Evolutionary conservation across 192 early-diverging fungal genomes (phyloP).

Genomic region (Backusella liffmaniae): DNA sequence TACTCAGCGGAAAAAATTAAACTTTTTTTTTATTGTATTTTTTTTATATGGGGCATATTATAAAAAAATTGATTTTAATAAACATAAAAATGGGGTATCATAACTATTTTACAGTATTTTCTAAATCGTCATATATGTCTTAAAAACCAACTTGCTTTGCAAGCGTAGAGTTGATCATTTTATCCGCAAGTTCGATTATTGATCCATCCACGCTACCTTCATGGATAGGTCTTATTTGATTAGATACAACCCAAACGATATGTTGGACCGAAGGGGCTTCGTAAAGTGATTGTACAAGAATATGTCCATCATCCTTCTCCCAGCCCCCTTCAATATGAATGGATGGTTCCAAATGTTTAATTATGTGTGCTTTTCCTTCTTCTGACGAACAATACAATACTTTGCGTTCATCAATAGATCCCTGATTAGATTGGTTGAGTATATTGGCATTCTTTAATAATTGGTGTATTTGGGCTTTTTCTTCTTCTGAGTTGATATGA

Average conservation of each 20-base stretch:
- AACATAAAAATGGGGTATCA: not conserved
- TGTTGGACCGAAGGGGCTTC: not conserved
- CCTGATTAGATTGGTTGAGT: conserved; percentile 13
- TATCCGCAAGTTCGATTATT: conserved; percentile 5
- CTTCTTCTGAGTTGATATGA: conserved; percentile 49
- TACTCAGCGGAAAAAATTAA: conserved; percentile 7
- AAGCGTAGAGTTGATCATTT: conserved; percentile 2
- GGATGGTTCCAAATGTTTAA: conserved; percentile 60
- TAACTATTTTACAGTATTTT: not conserved
- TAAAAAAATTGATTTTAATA: not conserved
- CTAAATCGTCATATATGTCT: not conserved
- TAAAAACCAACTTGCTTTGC: conserved; percentile 4
- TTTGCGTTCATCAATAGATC: conserved; percentile 57
- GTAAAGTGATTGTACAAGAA: conserved; percentile 4
- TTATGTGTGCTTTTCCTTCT: conserved; percentile 64
- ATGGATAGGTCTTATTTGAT: conserved; percentile 5
- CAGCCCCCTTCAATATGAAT: conserved; percentile 67
- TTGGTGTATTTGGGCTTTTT: conserved; percentile 55
- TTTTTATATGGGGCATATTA: not conserved
- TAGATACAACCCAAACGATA: not conserved
- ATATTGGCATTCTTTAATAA: conserved; percentile 45
- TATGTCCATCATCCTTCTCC: conserved; percentile 35
- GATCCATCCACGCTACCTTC: conserved; percentile 4
- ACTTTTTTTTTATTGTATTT: conserved; percentile 9
- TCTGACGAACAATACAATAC: conserved; percentile 68